These are phyloP conservation scores for Dianthus caryophyllus DNA, from an alignment of 148 eudicot genomes.

Conservation along the genomic window DNA sequence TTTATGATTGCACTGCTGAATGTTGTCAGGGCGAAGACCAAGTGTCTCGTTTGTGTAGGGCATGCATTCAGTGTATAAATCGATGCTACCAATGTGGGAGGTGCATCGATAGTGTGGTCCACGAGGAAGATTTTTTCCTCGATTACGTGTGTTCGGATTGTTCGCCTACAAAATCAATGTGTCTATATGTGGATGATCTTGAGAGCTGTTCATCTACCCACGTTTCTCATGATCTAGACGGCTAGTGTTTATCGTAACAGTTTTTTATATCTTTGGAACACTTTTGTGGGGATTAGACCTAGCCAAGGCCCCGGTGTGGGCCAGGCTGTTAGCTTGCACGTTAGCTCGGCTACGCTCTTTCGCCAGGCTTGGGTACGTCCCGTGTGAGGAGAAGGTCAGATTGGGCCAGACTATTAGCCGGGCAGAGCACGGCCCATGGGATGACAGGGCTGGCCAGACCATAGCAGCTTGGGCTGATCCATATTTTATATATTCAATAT, in stretches of 20 bases:
- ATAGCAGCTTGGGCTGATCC: too few species aligned
- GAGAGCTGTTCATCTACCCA: slow-evolving; percentile 10
- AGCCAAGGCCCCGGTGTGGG: too few species aligned
- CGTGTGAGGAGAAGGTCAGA: too few species aligned
- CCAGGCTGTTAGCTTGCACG: too few species aligned
- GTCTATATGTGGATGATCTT: slow-evolving; percentile 20
- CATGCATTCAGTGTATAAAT: slow-evolving; percentile 61
- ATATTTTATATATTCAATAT: too few species aligned
- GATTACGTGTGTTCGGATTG: slow-evolving; percentile 59
- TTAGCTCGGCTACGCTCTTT: too few species aligned
- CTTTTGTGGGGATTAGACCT: too few species aligned
- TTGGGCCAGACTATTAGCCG: too few species aligned
- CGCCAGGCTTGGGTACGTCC: too few species aligned
- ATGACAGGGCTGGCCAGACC: too few species aligned
- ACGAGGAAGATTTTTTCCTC: slow-evolving; percentile 60
- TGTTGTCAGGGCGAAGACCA: slow-evolving; percentile 49
- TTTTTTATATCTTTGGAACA: slow-evolving; percentile 6
- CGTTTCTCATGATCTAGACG: slow-evolving; percentile 24
- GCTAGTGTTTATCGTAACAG: slow-evolving; percentile 25
- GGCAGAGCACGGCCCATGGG: too few species aligned
- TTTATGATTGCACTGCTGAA: slow-evolving; percentile 76
- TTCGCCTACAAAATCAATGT: slow-evolving; percentile 1
- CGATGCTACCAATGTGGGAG: slow-evolving; percentile 74
- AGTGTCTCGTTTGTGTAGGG: slow-evolving; percentile 46
- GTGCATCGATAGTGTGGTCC: slow-evolving; percentile 56